Conservation (phyloP, 2,329 filamentous ascomycete genomes). For the Stagonosporopsis chrysanthemi region DNA sequence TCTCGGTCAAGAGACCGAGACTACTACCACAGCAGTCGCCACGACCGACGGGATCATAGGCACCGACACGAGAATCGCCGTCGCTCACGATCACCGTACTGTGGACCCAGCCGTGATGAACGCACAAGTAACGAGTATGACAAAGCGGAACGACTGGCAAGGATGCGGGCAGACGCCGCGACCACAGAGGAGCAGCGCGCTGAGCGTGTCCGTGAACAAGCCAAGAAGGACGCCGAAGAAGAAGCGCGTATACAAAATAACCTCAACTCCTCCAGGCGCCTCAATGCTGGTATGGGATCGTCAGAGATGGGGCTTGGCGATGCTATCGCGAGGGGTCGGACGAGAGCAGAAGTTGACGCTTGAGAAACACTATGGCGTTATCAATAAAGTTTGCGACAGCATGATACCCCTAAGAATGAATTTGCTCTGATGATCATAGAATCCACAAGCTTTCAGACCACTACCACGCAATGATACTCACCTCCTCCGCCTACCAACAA, state of each 20-base stretch:
- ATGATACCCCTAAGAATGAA: constrained; percentile 14
- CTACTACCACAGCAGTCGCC: constrained; percentile 36
- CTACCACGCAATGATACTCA: not conserved
- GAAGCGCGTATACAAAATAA: constrained; percentile 28
- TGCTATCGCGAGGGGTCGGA: constrained; percentile 28
- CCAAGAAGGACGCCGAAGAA: constrained; percentile 44
- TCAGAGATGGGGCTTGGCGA: constrained; percentile 31
- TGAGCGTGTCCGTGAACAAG: constrained; percentile 43
- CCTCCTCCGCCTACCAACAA: not conserved
- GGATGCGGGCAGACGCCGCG: constrained; percentile 46
- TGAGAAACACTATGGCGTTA: constrained; percentile 1
- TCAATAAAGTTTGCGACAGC: not conserved
- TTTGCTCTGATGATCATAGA: not conserved
- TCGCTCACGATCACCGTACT: constrained; percentile 37
- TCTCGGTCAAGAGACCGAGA: not conserved
- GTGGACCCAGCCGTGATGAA: constrained; percentile 28
- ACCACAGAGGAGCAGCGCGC: constrained; percentile 43
- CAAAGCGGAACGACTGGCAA: constrained; percentile 41
- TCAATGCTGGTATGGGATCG: constrained; percentile 28
- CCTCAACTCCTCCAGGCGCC: constrained; percentile 26
- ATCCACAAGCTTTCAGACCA: not conserved
- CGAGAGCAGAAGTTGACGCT: constrained; percentile 21
- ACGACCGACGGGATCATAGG: constrained; percentile 42
- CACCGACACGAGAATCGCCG: constrained; percentile 30
- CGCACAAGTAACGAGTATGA: constrained; percentile 15